Evolutionary conservation across 2,329 filamentous ascomycete species (phyloP).

Genomic region (Nigrograna mackinnonii): DNA sequence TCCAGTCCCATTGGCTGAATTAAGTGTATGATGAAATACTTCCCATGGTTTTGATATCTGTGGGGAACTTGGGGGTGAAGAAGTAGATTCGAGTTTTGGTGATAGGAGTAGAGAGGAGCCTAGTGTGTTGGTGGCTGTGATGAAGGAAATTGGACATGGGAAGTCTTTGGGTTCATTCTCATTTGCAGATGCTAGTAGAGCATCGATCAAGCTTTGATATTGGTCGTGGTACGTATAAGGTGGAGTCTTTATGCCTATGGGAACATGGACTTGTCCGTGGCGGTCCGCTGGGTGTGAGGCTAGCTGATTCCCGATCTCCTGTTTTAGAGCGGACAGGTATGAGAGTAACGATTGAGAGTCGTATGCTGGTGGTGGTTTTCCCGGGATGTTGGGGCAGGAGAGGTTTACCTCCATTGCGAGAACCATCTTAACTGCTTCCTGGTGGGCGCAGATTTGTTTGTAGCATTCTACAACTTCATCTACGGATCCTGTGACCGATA

Average conservation of each 20-base stretch:
- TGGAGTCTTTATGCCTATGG: constrained; percentile 72
- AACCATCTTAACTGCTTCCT: constrained; percentile 45
- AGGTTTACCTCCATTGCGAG: constrained; percentile 78
- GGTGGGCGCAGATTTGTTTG: constrained; percentile 45
- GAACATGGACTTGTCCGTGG: constrained; percentile 38
- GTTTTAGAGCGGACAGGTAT: constrained; percentile 59
- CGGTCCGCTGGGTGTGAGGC: constrained; percentile 4
- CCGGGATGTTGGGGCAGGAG: constrained; percentile 75
- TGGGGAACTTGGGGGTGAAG: neutral
- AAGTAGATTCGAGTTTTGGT: constrained; percentile 13
- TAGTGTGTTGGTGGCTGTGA: constrained; percentile 76
- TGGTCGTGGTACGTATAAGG: constrained; percentile 74
- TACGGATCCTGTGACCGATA: constrained; percentile 71
- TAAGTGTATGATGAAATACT: constrained; percentile 43
- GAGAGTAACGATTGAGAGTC: constrained; percentile 51
- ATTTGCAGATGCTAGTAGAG: constrained; percentile 46
- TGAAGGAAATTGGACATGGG: constrained; percentile 60
- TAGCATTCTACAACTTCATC: constrained; percentile 63
- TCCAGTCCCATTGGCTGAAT: constrained; percentile 58
- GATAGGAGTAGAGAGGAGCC: constrained; percentile 67
- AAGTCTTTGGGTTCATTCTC: constrained; percentile 18
- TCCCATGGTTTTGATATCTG: constrained; percentile 3
- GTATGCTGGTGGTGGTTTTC: constrained; percentile 73
- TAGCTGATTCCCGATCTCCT: constrained; percentile 24
- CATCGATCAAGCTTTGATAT: constrained; percentile 60